Evolutionary conservation across 768 basidiomycete genomes (phyloP), one percentile per base, ranked within the genome.

Genomic region (Tricholoma hemisulphureum): DNA sequence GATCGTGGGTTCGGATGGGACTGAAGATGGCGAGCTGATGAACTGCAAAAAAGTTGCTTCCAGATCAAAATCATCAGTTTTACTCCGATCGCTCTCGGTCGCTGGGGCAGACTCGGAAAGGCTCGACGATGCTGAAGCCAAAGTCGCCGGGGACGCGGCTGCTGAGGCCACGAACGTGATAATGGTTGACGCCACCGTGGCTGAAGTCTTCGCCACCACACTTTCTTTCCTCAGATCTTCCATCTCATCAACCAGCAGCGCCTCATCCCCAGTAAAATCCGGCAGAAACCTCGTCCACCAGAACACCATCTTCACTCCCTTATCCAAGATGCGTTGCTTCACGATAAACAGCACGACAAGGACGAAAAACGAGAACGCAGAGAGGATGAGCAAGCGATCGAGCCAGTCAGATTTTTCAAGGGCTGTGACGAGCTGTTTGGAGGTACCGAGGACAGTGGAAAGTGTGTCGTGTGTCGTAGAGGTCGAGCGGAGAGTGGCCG

Each of bases 321-420:
- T 83, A 68, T 96, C 92, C 32, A 98, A 62, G 48, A 98, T 75
- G 14, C 97, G 83, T 57, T 95, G 87, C 72, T 97, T 93, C 65
- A 98, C 66, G 62, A 99, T 89, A 65, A 91, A 95, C 23, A 88
- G 80, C 6, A 94, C 86, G 28, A 91, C 88, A 16, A 95, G 82
- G 58, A 86, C 60, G 76, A 99, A 99, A 71, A 98, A 91, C 10
- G 78, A 68, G 32, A 98, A 84, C 0, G 84, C 91, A 2, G 85
- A 79, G 55, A 94, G 74, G 64, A 99, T 88, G 60, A 98, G 75
- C 26, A 97, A 69, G 6, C 95, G 88, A 76, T 99, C 97, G 18
- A 95, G 77, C 85, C 91, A 88, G 77, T 98, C 95, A 14, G 94
- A 83, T 58, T 88, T 88, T 73, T 97, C 92, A 49, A 99, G 85